Base-by-base conservation (phyloP, 2,329 filamentous ascomycete species). In the Epichloe festucae region DNA sequence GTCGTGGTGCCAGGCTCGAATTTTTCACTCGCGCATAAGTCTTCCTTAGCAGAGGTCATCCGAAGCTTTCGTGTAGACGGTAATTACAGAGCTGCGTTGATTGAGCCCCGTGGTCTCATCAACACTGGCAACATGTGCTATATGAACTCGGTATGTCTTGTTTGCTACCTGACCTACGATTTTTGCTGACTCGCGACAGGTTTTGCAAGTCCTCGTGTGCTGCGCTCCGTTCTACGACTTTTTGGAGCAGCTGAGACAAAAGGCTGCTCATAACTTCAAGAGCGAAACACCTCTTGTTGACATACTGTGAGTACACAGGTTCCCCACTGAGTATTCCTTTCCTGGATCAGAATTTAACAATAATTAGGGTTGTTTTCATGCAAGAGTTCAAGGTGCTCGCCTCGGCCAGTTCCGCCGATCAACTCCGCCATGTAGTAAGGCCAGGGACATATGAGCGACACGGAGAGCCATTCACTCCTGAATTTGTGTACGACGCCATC, bases 101-200 rank as follows among this genome's bases (percentile, higher is more conserved):
- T 98, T 48, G 89, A 97, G 69, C 93, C 93, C 48, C 81, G 91
- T 58, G 93, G 93, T 47, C 78, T 98, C 63, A 87, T 95, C 59
- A 98, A 98, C 70, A 94, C 91, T 41, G 93, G 93, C 48, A 97
- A 98, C 65, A 94, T 97, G 87, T 98, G 93, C 70, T 98, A 98
- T 71, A 97, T 98, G 93, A 98, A 97, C 73, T 96, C 93, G 56
- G 91, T 95, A 76, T 71, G 87, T 72, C n/a, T 43, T 15, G n/a
- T 11, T 48, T 17, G 23, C 35, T 17, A 4, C 27, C 15, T 12
- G 15, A 15, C 46, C 8, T 36, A 17, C 31, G 36, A 15, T 6
- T 10, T 11, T 51, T 58, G 53, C 69, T 76, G 62, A 77, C 59
- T 34, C 39, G 7, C 7, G 42, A 7, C 58, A 95, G 89, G 84